Evolutionary conservation across 148 eudicot genomes (phyloP), one percentile per base, ranked within the genome.

Genomic region (Oxyria digyna): DNA sequence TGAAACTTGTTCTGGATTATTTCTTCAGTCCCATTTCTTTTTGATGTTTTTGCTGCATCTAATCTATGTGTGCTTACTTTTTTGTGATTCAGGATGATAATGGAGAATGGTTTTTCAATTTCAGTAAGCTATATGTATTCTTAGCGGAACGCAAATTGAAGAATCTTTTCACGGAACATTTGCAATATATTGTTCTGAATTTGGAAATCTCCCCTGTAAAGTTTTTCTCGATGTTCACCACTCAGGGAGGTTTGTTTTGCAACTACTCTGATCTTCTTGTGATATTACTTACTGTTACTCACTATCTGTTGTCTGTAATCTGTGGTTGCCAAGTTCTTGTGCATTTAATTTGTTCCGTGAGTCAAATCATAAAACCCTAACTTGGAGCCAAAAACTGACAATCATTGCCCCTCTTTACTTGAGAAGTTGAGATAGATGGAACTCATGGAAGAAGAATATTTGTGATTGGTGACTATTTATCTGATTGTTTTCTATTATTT

Each of bases 101-200:
- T 72, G 84, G 69, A 67, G 80, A 77, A 76, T 81, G 87, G 85
- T 64, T 70, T 23, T 35, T 68, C 67, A 78, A 62, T 42, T 73
- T 86, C 68, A 75, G 67, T 71, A 84, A 88, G 75, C 75, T 90
- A 32, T 94, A 82, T 69, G 57, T 76, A 68, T 88, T 94, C 78
- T 87, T 85, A 75, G 81, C 86, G 31, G 79, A 82, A 72, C 81
- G 85, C 65, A 79, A 78, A 49, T 33, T 75, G 57, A 82, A 79
- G 78, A 74, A 80, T 76, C 75, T 85, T 66, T 90, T 83, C 73
- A 82, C 71, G 77, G 83, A 78, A 46, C 98, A 94, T 75, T 79
- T 86, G 65, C 72, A 69, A 24, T 74, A 76, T 72, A 79, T 90
- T 43, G 79, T 81, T 52, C 69, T 72, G 23, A 75, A 82, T 31